A percentile compares a stretch with the other conserved stretches of the same genome.
phyloP scores from a whole-genome alignment of 768 basidiomycete species.

The Naganishia friedmannii region DNA sequence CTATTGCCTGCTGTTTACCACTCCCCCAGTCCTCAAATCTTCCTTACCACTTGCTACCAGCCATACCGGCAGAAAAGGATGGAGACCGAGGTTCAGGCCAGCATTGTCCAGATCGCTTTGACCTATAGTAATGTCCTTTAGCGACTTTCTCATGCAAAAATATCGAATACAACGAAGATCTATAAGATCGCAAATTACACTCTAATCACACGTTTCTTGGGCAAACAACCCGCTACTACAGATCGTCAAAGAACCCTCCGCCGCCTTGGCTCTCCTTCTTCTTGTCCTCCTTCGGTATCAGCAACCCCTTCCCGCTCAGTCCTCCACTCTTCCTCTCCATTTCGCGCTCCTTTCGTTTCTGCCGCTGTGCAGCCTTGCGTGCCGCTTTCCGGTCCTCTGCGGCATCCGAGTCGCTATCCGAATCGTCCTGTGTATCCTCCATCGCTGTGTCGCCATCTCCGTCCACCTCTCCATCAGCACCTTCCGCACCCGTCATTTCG shows the following conservation, averaged over 20 bases:
- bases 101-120: too few relatives aligned
- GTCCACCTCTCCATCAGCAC: slow-evolving; percentile 33
- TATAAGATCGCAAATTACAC: not conserved
- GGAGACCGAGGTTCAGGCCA: too few relatives aligned
- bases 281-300: slow-evolving; percentile 62
- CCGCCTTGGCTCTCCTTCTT: slow-evolving; percentile 63
- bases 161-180: not conserved
- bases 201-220: not conserved
- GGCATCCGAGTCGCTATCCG: slow-evolving; percentile 24
- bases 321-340: slow-evolving; percentile 29
- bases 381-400: slow-evolving; percentile 37
- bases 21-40: too few relatives aligned
- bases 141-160: not conserved
- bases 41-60: too few relatives aligned
- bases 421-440: slow-evolving; percentile 42
- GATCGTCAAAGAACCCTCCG: slow-evolving; percentile 65
- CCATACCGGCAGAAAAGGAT: too few relatives aligned
- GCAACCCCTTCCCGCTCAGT: slow-evolving; percentile 46
- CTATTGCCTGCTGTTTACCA: too few relatives aligned
- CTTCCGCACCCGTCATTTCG: slow-evolving; percentile 43
- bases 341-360: slow-evolving; percentile 39
- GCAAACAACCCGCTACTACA: slow-evolving; percentile 51
- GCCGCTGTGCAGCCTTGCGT: slow-evolving; percentile 29
- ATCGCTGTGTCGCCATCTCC: slow-evolving; percentile 27
- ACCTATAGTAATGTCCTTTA: too few relatives aligned